These are phyloP conservation scores for Biscogniauxia mediterranea DNA, from an alignment of 2,329 filamentous ascomycete genomes.

Conservation along the genomic window DNA sequence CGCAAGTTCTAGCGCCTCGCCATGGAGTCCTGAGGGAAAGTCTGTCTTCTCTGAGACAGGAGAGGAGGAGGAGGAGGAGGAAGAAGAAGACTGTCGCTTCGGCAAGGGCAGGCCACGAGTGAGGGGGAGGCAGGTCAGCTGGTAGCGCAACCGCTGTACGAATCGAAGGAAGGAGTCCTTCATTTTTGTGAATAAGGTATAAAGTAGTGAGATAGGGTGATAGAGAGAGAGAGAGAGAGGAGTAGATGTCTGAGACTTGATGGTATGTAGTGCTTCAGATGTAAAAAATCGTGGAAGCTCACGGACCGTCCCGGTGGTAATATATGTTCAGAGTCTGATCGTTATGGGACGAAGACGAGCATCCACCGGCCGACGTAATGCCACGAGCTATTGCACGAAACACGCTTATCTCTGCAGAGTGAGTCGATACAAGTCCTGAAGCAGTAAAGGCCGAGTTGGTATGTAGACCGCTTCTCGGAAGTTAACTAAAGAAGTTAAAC, in stretches of 20 bases:
- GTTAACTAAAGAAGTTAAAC: background rate
- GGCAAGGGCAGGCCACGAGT: background rate
- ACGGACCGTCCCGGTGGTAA: background rate
- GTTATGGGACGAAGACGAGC: background rate
- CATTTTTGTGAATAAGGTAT: background rate
- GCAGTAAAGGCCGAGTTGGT: background rate
- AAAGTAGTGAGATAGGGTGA: background rate
- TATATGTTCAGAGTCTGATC: background rate
- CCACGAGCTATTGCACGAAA: background rate
- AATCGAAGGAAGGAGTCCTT: slow-evolving; percentile 10
- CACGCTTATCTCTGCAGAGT: background rate
- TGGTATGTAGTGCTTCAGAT: background rate
- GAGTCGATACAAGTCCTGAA: background rate
- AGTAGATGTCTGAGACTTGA: background rate
- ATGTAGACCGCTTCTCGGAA: background rate
- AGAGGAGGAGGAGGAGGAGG: slow-evolving; percentile 1
- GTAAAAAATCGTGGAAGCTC: background rate
- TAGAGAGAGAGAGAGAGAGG: no score
- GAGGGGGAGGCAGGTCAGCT: slow-evolving; percentile 12
- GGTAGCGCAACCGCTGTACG: slow-evolving; percentile 15
- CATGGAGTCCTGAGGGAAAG: slow-evolving; percentile 16
- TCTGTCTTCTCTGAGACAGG: slow-evolving; percentile 1
- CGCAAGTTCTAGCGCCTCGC: slow-evolving; percentile 22
- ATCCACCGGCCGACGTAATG: background rate
- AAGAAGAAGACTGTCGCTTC: slow-evolving; percentile 2